phyloP scores from a whole-genome alignment of 768 basidiomycete species.

The Termitomyces sp. region DNA sequence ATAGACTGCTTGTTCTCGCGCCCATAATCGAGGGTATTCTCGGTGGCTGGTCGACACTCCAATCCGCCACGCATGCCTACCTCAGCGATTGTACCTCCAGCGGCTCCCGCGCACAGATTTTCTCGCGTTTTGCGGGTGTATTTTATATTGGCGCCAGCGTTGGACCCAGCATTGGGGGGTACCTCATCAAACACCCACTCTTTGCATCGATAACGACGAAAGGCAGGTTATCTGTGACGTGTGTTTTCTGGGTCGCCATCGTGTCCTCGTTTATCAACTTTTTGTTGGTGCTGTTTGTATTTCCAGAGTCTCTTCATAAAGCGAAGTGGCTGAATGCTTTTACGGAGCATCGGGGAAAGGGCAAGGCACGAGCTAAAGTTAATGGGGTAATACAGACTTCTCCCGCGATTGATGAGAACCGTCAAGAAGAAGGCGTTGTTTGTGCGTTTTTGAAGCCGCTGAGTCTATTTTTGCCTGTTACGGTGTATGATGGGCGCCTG shows the following conservation, averaged over 20 bases:
- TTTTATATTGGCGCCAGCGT: slow-evolving; percentile 72
- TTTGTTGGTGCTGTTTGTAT: slow-evolving; percentile 65
- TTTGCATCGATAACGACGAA: slow-evolving; percentile 8
- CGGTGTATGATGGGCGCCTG: slow-evolving; percentile 37
- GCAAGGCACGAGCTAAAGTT: slow-evolving; percentile 14
- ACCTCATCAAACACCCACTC: slow-evolving; percentile 40
- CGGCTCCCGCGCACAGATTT: slow-evolving; percentile 72
- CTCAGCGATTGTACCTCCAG: slow-evolving; percentile 83
- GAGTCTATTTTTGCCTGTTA: slow-evolving; percentile 65
- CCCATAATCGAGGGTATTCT: slow-evolving; percentile 80
- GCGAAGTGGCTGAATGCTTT: slow-evolving; percentile 35
- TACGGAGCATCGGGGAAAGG: slow-evolving; percentile 23
- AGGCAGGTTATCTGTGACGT: slow-evolving; percentile 31
- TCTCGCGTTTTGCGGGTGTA: slow-evolving; percentile 74
- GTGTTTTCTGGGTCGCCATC: slow-evolving; percentile 47
- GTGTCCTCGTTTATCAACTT: slow-evolving; percentile 48
- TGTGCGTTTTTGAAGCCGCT: slow-evolving; percentile 51
- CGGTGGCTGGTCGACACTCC: slow-evolving; percentile 80
- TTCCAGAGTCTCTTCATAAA: slow-evolving; percentile 55
- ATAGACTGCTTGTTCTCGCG: slow-evolving; percentile 73
- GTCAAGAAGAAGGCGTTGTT: slow-evolving; percentile 25
- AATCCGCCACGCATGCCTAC: slow-evolving; percentile 77
- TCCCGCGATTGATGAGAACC: neutral
- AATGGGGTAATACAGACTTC: slow-evolving; percentile 16
- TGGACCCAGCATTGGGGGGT: slow-evolving; percentile 74